phyloP scores from a whole-genome alignment of 2,329 filamentous ascomycete genomes.

The Thermomyces lanuginosus region DNA sequence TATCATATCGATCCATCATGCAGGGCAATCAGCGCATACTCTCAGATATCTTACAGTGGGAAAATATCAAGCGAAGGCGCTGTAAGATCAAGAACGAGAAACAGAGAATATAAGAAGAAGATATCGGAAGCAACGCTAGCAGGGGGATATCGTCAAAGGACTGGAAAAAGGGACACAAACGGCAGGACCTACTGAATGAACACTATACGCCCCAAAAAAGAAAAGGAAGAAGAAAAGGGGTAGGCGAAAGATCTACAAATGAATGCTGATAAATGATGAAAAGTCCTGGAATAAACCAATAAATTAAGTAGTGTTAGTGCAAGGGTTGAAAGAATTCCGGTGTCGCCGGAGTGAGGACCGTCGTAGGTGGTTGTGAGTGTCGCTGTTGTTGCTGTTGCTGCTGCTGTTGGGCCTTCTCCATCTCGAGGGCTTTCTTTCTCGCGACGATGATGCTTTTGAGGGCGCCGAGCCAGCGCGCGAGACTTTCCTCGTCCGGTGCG shows the following conservation, averaged over 20 bases:
- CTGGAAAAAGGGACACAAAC: conserved; percentile 4
- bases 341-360: conserved; percentile 1
- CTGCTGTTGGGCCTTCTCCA: conserved; percentile 6
- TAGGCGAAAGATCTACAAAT: background rate
- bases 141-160: too few relatives aligned
- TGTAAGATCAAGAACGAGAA: too few relatives aligned
- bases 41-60: too few relatives aligned
- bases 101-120: too few relatives aligned
- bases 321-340: conserved; percentile 6
- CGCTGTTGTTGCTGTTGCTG: background rate
- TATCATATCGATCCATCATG: too few relatives aligned
- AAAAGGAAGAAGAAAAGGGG: conserved; percentile 1
- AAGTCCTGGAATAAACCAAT: conserved; percentile 1
- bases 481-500: conserved; percentile 60
- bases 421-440: conserved; percentile 17
- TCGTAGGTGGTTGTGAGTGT: background rate
- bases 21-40: too few relatives aligned
- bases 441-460: conserved; percentile 54
- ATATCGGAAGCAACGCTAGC: too few relatives aligned
- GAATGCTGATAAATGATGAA: background rate
- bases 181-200: conserved; percentile 1
- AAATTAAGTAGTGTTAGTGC: conserved; percentile 1
- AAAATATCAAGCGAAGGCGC: too few relatives aligned
- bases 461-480: conserved; percentile 73
- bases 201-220: conserved; percentile 3